Evolutionary conservation across 2,329 filamentous ascomycete genomes (phyloP).

Genomic region (Rhexocercosporidium sp.): DNA sequence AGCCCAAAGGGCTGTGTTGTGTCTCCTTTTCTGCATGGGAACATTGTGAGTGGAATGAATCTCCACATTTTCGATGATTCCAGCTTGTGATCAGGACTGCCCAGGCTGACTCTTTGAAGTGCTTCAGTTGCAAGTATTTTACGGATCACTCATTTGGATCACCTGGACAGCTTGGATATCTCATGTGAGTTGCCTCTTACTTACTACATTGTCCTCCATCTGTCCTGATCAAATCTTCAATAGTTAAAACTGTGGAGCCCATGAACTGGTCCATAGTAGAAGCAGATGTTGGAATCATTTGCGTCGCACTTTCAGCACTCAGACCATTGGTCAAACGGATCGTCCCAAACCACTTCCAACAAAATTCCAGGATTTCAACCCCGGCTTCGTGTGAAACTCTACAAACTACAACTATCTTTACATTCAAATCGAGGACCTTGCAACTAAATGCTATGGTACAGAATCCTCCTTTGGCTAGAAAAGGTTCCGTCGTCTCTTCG

Average conservation of each 20-base stretch:
- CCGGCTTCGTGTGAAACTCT: not conserved
- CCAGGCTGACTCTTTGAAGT: not conserved
- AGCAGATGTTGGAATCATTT: not conserved
- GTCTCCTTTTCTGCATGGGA: not conserved
- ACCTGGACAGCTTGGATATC: not conserved
- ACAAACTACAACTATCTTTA: not conserved
- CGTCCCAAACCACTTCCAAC: not conserved
- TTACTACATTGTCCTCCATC: not conserved
- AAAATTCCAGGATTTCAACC: not conserved
- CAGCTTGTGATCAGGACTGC: not conserved
- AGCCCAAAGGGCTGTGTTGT: not conserved
- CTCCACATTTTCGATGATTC: too few relatives aligned
- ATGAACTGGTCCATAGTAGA: not conserved
- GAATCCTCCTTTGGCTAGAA: not conserved
- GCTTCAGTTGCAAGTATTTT: not conserved
- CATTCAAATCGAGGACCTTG: not conserved
- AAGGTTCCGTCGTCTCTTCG: not conserved
- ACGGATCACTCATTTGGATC: not conserved
- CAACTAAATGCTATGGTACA: not conserved
- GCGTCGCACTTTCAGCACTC: not conserved
- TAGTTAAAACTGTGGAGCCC: not conserved
- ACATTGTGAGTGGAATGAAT: not conserved
- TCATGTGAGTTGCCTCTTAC: not conserved
- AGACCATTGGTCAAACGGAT: not conserved
- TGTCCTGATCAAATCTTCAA: not conserved